A percentile compares a stretch with the other conserved stretches of the same genome.
phyloP scores from a whole-genome alignment of 306 rosid species.

The Vigna angularis region DNA sequence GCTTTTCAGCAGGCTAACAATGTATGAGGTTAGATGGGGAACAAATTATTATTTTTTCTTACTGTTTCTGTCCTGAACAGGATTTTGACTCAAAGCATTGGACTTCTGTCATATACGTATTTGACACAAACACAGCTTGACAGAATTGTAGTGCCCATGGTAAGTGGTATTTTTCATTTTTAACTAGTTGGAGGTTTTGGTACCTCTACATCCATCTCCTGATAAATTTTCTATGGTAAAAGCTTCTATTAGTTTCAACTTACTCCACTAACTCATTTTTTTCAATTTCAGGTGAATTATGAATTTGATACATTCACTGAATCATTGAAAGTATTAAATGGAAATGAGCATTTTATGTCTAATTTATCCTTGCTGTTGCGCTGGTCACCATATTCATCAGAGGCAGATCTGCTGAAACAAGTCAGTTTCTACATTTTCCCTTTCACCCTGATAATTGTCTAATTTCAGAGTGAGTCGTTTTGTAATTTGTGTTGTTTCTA shows the following conservation, averaged over 20 bases:
- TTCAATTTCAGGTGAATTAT: conserved; percentile 79
- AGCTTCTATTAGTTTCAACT: conserved; percentile 24
- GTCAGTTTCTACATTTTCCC: conserved; percentile 53
- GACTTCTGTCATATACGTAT: conserved; percentile 93
- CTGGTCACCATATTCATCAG: conserved; percentile 94
- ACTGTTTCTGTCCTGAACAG: conserved; percentile 55
- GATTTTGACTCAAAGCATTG: conserved; percentile 84
- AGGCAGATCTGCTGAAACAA: conserved; percentile 83
- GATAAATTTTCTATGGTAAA: conserved; percentile 29
- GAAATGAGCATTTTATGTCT: conserved; percentile 63
- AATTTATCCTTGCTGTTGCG: conserved; percentile 74
- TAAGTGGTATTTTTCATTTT: conserved; percentile 55
- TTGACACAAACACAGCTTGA: conserved; percentile 69
- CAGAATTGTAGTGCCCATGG: conserved; percentile 96
- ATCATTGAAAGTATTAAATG: conserved; percentile 62
- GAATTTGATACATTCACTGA: conserved; percentile 60
- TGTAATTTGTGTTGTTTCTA: too few species aligned
- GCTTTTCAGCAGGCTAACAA: conserved; percentile 5
- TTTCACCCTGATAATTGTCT: conserved; percentile 7
- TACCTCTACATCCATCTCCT: conserved; percentile 20
- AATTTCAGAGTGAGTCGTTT: not conserved
- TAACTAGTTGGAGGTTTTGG: conserved; percentile 31
- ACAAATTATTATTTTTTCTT: conserved; percentile 34
- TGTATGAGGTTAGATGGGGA: conserved; percentile 19
- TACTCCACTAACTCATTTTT: conserved; percentile 11